These are phyloP conservation scores for Suillus lakei DNA, from an alignment of 768 basidiomycete genomes.

Conservation along the genomic window DNA sequence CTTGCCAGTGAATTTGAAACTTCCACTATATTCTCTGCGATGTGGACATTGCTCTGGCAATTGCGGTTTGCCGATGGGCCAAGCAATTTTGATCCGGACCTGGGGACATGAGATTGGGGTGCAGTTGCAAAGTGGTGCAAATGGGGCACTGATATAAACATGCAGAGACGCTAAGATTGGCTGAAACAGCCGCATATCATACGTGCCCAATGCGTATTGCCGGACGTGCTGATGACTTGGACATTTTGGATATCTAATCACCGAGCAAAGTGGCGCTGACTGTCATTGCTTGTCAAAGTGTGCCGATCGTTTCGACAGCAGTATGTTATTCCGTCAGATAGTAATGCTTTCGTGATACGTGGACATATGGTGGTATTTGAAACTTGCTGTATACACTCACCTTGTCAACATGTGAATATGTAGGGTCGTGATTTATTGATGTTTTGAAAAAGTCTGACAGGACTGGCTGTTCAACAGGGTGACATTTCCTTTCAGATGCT, in stretches of 20 bases:
- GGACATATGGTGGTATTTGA: neutral
- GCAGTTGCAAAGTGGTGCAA: neutral
- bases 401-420: neutral
- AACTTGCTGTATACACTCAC: neutral
- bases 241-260: neutral
- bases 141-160: neutral
- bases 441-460: neutral
- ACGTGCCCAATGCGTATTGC: neutral
- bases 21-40: neutral
- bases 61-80: neutral
- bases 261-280: neutral
- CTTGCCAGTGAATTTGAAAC: neutral
- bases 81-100: neutral
- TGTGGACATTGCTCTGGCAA: neutral
- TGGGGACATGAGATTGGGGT: neutral
- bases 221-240: neutral
- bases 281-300: neutral
- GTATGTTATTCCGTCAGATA: neutral
- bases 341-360: neutral
- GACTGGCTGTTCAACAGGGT: slow-evolving; percentile 1
- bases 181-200: neutral
- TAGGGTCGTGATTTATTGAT: neutral
- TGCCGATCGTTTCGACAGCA: neutral
- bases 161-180: no score
- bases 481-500: neutral